phyloP scores from a whole-genome alignment of 2,329 filamentous ascomycete species.

The Colletotrichum sp. region DNA sequence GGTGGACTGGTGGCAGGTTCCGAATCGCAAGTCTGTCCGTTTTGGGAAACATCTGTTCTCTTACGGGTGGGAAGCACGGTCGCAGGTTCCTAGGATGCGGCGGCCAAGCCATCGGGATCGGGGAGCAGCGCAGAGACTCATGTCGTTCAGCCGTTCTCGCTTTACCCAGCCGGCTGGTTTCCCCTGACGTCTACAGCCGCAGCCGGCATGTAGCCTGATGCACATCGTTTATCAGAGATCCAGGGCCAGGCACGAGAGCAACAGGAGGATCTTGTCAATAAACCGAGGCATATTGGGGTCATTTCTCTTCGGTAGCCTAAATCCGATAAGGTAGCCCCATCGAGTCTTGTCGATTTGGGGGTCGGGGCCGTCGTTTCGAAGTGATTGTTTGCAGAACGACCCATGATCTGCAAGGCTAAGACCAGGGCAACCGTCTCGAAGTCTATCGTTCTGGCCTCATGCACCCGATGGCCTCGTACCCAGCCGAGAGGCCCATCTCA shows the following conservation, averaged over 20 bases:
- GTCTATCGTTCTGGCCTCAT: neutral
- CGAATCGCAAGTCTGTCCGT: constrained; percentile 20
- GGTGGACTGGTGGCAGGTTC: neutral
- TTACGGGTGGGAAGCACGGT: constrained; percentile 13
- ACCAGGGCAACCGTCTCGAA: neutral
- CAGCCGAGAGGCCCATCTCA: neutral
- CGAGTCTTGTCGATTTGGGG: neutral
- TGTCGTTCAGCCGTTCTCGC: neutral
- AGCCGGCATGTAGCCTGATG: neutral
- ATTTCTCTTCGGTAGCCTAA: constrained; percentile 7
- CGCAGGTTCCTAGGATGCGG: neutral
- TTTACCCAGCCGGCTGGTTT: neutral
- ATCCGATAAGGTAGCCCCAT: neutral
- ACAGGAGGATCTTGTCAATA: neutral
- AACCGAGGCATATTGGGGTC: neutral
- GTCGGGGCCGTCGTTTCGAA: neutral
- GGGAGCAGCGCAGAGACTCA: neutral
- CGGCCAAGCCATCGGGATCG: constrained; percentile 7
- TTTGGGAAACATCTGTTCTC: constrained; percentile 15
- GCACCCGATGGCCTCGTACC: neutral
- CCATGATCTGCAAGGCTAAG: neutral
- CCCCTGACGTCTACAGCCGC: neutral
- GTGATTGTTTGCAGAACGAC: neutral
- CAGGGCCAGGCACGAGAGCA: neutral
- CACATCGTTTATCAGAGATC: constrained; percentile 12